Base-by-base conservation (phyloP, 129 eudicot genomes). In the Flaveria sonorensis region DNA sequence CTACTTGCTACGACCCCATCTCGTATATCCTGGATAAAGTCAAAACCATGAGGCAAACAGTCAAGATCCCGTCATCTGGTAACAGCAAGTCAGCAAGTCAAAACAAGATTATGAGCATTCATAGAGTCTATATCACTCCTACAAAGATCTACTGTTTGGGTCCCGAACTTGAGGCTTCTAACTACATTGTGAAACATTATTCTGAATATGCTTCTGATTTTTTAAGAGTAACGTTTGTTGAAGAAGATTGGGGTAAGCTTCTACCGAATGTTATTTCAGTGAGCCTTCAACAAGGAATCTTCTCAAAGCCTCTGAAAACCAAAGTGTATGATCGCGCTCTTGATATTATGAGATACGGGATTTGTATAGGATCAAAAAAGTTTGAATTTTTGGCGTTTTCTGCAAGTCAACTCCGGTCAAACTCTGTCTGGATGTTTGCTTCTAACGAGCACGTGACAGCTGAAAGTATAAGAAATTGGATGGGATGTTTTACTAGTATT, bases 361-460 rank as follows among this genome's bases (percentile, higher is more conserved):
- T 94, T 68, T 81, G 79, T 47, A 89, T 94, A 23, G 99, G 99
- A 45, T 61, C 77, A 0, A 94, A 94, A 75, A 84, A 78, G 67
- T 94, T 91, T 21, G 84, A 91, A 24, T 94, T 94, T 71, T 74
- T 94, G 63, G 99, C 97, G 0, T 94, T 94, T 59, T 94, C 99
- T 6, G 99, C 99, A 13, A 94, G 99, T 85, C 99, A 94, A 67
- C 89, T 94, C 40, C 96, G 97, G 56, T 94, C 97, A 28, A 94
- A 91, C 64, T 82, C 99, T 6, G 96, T 94, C 5, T 94, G 99
- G 99, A 94, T 94, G 99, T 94, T 94, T 91, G 96, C 99, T 85
- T 94, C 97, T 16, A 94, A 94, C 68, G 86, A 94, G 18, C 77
- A 86, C 13, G 87, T 94, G 77, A 91, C 57, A 46, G 90, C 93